Percentiles rank a stretch among this genome's conserved stretches.
Evolutionary conservation across 495 filamentous ascomycete species (phyloP).

Genomic region (Penicillium taxi): DNA sequence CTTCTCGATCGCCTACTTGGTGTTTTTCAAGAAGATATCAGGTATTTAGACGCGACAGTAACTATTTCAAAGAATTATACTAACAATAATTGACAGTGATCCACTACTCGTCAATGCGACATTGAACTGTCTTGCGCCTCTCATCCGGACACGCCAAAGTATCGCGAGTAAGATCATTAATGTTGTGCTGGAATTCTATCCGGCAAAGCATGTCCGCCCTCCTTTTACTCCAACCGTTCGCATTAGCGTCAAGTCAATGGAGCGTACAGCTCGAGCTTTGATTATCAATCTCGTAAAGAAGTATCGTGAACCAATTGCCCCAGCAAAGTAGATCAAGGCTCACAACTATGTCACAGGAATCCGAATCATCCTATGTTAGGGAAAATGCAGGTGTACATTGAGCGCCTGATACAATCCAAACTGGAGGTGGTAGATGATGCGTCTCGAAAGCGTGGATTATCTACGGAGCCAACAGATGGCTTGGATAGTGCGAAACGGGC

Average conservation of each 20-base stretch:
- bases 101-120: constrained; percentile 86
- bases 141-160: constrained; percentile 71
- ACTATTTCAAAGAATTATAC: neutral
- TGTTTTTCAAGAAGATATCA: constrained; percentile 75
- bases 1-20: constrained; percentile 83
- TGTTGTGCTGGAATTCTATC: constrained; percentile 84
- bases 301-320: constrained; percentile 33
- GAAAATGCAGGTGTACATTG: constrained; percentile 75
- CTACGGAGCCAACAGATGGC: constrained; percentile 59
- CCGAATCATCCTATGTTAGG: constrained; percentile 55
- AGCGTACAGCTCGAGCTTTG: constrained; percentile 77
- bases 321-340: neutral
- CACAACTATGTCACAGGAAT: constrained; percentile 45
- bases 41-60: constrained; percentile 41
- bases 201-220: constrained; percentile 64
- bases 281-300: constrained; percentile 71
- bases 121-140: constrained; percentile 71
- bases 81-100: constrained; percentile 51
- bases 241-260: constrained; percentile 84
- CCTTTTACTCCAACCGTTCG: constrained; percentile 71
- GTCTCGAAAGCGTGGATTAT: constrained; percentile 64
- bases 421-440: constrained; percentile 63
- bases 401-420: constrained; percentile 64
- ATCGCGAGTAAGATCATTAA: constrained; percentile 79
- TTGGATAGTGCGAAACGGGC: constrained; percentile 62